Conservation (phyloP, 1,284 basidiomycete genomes). For the Malassezia sympodialis region DNA sequence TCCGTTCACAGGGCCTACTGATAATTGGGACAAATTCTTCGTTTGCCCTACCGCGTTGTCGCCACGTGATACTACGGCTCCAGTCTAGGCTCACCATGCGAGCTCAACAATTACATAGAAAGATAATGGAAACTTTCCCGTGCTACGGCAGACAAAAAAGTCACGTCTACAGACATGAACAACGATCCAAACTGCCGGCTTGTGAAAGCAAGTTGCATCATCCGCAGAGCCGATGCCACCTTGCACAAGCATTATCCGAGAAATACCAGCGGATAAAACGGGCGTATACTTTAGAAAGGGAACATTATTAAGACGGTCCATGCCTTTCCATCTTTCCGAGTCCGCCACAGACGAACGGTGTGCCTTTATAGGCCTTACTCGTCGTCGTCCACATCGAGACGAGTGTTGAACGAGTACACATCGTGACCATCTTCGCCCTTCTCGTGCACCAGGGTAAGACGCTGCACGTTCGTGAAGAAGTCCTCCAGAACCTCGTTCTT, state of each 20-base stretch:
- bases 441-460: constrained; percentile 54
- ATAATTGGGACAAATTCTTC: background rate
- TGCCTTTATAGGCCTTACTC: constrained; percentile 23
- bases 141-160: background rate
- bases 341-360: background rate
- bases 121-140: background rate
- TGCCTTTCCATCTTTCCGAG: background rate
- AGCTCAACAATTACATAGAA: too few relatives aligned
- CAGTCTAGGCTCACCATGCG: too few relatives aligned
- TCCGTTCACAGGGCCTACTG: background rate
- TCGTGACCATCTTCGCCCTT: constrained; percentile 44
- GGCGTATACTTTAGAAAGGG: background rate
- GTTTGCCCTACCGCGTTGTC: background rate
- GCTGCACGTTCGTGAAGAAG: constrained; percentile 53
- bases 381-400: constrained; percentile 45
- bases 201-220: background rate
- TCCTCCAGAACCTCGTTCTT: constrained; percentile 53
- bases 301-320: background rate
- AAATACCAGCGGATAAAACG: background rate
- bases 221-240: background rate
- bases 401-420: constrained; percentile 44
- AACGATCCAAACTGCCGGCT: background rate
- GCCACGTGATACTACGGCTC: background rate
- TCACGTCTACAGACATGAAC: background rate
- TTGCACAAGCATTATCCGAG: background rate